A percentile compares a stretch with the other conserved stretches of the same genome.
These are phyloP conservation scores for Gossypium davidsonii DNA, from an alignment of 441 rosid species.

Conservation along the genomic window DNA sequence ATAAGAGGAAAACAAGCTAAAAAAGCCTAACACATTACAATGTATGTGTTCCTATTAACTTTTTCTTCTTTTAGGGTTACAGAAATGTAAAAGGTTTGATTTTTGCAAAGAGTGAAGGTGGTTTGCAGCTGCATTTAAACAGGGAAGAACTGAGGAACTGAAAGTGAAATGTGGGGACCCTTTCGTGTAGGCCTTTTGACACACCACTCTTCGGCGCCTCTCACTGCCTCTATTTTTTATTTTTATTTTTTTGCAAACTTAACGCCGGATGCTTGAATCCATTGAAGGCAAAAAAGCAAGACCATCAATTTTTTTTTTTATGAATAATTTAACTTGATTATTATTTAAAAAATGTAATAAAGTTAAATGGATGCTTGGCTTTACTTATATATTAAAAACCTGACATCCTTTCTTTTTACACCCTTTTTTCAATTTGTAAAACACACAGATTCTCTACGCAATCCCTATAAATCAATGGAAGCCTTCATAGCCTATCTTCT, in stretches of 20 bases:
- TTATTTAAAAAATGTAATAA: neutral
- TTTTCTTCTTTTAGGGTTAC: neutral
- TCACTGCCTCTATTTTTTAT: no score
- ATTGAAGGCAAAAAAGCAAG: no score
- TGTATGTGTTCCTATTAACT: neutral
- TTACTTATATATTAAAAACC: neutral
- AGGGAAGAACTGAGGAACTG: neutral
- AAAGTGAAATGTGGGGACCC: neutral
- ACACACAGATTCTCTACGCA: neutral
- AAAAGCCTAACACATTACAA: neutral
- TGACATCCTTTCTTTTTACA: neutral
- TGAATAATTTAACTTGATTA: neutral
- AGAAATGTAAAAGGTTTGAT: neutral
- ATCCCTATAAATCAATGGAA: neutral
- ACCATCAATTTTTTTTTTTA: no score
- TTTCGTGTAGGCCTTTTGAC: neutral
- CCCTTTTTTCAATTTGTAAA: neutral
- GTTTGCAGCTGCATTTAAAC: neutral
- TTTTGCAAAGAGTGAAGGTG: neutral
- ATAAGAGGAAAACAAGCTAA: slow-evolving; percentile 5
- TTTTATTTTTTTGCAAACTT: neutral
- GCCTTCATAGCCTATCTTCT: neutral
- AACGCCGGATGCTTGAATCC: neutral
- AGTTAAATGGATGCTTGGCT: neutral
- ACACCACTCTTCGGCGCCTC: neutral